Base-by-base conservation (phyloP, 805 yeast species). In the Wickerhamiella parazyma region DNA sequence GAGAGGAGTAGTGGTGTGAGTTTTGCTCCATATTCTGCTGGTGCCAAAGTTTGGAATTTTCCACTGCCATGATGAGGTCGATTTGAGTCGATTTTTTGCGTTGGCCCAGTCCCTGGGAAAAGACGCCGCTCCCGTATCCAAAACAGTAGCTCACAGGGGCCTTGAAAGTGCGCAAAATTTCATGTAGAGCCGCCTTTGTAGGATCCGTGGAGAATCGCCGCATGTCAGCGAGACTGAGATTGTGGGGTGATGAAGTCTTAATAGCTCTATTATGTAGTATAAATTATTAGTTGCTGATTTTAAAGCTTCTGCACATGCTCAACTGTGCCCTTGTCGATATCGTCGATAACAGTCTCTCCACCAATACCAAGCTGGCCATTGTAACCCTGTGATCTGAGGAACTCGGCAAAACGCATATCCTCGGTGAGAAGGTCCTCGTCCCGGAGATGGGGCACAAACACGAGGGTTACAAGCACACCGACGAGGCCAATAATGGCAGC, bases 61-160 rank as follows among this genome's bases (percentile, higher is more conserved):
- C 70, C 2, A 87, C 96, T 1, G 83, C 85, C 54, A 81, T 76
- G 10, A 89, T 80, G 61, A 91, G 62, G 59, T 91, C 98, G 10
- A 84, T 73, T 59, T 91, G 97, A 28, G 70, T 69, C 10, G 59
- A 51, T 3, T 56, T 45, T 6, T 51, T 51, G 2, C 51, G 53
- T 49, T 72, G 69, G 10, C 46, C 47, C 65, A 65, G 61, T 4
- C 76, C 78, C 59, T 89, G 98, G 29, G 75, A 70, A 54, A 91
- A 82, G 1, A 91, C 95, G 4, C 95, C 95, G 6, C 94, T 81
- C 2, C 98, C 98, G 60, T 89, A 89, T 0, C 96, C 98, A 62
- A 89, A 82, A 1, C 95, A 78, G 53, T 74, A 81, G 43, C 75
- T 66, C 11, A 85, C 72, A 0, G 91, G 87, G 1, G 89, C 80